phyloP scores from a whole-genome alignment of 164 flowering plant genomes.

The Paratinospora sagittata region DNA sequence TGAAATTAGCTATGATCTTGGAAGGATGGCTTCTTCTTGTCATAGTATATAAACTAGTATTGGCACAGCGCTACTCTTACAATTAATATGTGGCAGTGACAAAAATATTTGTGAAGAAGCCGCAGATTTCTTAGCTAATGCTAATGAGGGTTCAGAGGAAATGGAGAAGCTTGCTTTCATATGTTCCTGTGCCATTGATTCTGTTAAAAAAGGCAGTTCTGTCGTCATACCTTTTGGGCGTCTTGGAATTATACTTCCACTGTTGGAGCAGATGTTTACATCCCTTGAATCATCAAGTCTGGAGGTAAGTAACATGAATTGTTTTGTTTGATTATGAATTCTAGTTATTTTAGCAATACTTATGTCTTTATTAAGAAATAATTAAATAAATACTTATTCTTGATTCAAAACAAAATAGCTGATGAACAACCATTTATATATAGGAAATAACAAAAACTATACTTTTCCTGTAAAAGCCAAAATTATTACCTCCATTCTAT shows the following conservation, averaged over 20 bases:
- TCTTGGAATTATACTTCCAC: conserved; percentile 55
- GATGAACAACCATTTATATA: neutral
- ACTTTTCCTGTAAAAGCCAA: neutral
- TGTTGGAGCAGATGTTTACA: conserved; percentile 57
- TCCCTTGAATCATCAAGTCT: conserved; percentile 41
- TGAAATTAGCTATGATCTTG: no score
- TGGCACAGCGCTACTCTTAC: neutral
- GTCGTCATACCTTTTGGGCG: conserved; percentile 67
- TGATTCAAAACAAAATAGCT: neutral
- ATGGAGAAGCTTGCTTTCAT: conserved; percentile 62
- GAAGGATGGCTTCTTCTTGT: no score
- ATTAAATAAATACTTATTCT: no score
- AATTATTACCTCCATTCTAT: neutral
- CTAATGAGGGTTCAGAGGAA: conserved; percentile 58
- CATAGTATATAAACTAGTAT: no score
- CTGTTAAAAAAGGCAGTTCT: conserved; percentile 73
- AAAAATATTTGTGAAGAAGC: conserved; percentile 15
- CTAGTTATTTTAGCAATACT: no score
- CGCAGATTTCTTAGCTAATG: conserved; percentile 17
- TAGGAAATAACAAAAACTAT: neutral
- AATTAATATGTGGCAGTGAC: conserved; percentile 22
- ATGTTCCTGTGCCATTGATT: conserved; percentile 57
- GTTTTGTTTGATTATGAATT: neutral
- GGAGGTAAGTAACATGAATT: conserved; percentile 41
- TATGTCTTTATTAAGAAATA: neutral